Percentiles rank a stretch among this genome's conserved stretches.
phyloP scores from a whole-genome alignment of 2,329 filamentous ascomycete species.

The Penicillium sp. region DNA sequence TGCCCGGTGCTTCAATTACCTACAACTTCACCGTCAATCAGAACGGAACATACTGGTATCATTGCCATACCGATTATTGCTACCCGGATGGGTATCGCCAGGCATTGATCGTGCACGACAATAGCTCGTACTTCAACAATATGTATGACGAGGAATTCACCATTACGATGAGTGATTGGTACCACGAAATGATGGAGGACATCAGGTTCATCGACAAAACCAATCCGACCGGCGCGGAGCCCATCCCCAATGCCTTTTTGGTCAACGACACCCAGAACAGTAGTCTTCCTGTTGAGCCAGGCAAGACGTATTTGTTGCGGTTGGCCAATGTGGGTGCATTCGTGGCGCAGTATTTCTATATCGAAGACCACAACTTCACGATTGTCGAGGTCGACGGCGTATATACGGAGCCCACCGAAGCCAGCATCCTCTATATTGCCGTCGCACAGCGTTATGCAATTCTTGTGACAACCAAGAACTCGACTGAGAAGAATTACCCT shows the following conservation, averaged over 20 bases:
- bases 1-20: constrained; percentile 49
- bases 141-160: constrained; percentile 63
- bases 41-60: constrained; percentile 65
- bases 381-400: constrained; percentile 75
- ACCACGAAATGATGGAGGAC: constrained; percentile 64
- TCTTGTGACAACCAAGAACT: constrained; percentile 62
- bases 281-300: constrained; percentile 60
- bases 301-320: constrained; percentile 73
- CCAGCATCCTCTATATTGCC: constrained; percentile 66
- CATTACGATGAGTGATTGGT: constrained; percentile 72
- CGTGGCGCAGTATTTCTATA: constrained; percentile 53
- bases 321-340: constrained; percentile 76
- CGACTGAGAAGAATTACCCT: constrained; percentile 64
- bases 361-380: constrained; percentile 60
- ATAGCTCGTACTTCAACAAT: constrained; percentile 54
- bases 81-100: constrained; percentile 70
- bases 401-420: constrained; percentile 63
- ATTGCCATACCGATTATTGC: constrained; percentile 66
- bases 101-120: constrained; percentile 66
- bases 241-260: constrained; percentile 65
- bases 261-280: constrained; percentile 69
- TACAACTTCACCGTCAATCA: constrained; percentile 68
- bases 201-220: constrained; percentile 49
- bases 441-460: constrained; percentile 65
- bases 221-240: constrained; percentile 64